Conservation (phyloP, 1,139 yeast species). For the Debaryomycetaceae sp. region DNA sequence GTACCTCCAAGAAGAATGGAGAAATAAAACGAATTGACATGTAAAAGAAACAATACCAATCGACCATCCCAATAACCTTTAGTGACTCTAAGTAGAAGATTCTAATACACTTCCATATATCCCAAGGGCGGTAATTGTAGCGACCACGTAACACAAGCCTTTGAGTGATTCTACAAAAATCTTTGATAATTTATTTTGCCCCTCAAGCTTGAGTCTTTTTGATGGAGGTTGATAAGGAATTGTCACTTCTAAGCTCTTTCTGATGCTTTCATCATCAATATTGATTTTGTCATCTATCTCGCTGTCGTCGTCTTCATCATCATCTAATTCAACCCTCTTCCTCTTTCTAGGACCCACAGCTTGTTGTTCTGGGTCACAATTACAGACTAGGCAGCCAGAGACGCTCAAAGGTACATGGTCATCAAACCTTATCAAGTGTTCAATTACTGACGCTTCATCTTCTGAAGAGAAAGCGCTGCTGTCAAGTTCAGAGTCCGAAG, state of each 20-base stretch:
- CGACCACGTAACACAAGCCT: slow-evolving; percentile 30
- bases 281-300: neutral
- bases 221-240: neutral
- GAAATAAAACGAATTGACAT: too few relatives aligned
- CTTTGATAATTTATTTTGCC: slow-evolving; percentile 11
- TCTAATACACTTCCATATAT: slow-evolving; percentile 28
- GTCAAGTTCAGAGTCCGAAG: neutral
- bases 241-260: neutral
- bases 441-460: neutral
- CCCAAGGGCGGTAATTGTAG: slow-evolving; percentile 39
- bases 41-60: too few relatives aligned
- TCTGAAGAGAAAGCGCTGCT: neutral
- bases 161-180: slow-evolving; percentile 32
- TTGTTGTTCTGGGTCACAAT: neutral
- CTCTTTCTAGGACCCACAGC: neutral
- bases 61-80: too few relatives aligned
- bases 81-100: neutral
- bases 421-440: neutral
- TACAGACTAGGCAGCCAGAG: neutral
- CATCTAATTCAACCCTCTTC: neutral
- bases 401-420: neutral
- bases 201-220: neutral
- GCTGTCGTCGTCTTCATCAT: neutral
- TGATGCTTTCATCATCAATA: neutral
- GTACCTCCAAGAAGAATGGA: too few relatives aligned